Evolutionary conservation across 495 filamentous ascomycete genomes (phyloP).

Genomic region (Rhypophila decipiens): DNA sequence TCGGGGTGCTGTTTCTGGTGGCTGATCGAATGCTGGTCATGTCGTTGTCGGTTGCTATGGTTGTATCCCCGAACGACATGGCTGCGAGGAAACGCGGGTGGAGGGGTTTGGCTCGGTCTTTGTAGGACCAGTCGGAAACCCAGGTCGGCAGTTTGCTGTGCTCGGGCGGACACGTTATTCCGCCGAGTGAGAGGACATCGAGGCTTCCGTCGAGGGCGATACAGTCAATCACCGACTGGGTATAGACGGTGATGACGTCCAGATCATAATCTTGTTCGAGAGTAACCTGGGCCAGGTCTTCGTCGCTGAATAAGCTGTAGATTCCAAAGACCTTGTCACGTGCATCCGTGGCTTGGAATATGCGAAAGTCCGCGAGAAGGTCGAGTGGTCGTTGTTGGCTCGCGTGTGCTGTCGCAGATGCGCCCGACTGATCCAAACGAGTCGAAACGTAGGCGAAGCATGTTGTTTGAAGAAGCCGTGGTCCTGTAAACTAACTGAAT

Average conservation of each 20-base stretch:
- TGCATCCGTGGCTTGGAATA: background rate
- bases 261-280: background rate
- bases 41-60: background rate
- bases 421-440: too few species aligned
- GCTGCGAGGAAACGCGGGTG: background rate
- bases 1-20: background rate
- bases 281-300: background rate
- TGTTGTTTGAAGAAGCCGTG: too few species aligned
- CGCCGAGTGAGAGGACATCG: background rate
- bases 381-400: background rate
- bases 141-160: background rate
- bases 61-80: background rate
- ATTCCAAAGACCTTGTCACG: conserved; percentile 1
- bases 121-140: background rate
- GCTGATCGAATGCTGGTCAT: background rate
- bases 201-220: background rate
- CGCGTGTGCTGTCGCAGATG: too few species aligned
- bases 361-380: background rate
- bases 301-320: background rate
- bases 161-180: background rate
- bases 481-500: too few species aligned
- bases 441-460: too few species aligned
- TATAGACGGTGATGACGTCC: background rate
- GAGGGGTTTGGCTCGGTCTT: background rate
- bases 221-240: conserved; percentile 1